Evolutionary conservation across 202 grass and related monocot genomes (phyloP).

Genomic region (Cymbopogon flexuosus): DNA sequence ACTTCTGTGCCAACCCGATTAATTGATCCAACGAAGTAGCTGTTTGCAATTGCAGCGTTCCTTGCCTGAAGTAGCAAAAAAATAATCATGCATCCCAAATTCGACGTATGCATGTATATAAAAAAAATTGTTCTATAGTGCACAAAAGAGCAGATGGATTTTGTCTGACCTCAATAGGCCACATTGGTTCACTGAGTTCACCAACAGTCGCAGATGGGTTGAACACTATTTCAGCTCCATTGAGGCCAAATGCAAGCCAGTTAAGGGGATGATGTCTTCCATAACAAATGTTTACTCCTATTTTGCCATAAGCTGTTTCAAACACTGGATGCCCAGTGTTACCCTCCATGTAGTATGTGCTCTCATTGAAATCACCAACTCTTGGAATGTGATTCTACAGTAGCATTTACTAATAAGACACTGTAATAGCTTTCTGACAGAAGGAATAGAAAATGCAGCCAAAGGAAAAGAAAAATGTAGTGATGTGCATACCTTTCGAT

Average conservation of each 20-base stretch:
- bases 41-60: conserved; percentile 94
- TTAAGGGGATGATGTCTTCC: conserved; percentile 96
- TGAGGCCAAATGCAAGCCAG: conserved; percentile 97
- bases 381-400: conserved; percentile 94
- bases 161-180: conserved; percentile 85
- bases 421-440: conserved; percentile 26
- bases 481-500: conserved; percentile 66
- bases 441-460: neutral
- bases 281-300: conserved; percentile 93
- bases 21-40: conserved; percentile 86
- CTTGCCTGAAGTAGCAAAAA: conserved; percentile 53
- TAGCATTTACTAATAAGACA: conserved; percentile 29
- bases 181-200: conserved; percentile 98
- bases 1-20: conserved; percentile 87
- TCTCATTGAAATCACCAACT: conserved; percentile 97
- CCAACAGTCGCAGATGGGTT: conserved; percentile 93
- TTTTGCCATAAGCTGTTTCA: conserved; percentile 86
- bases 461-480: neutral
- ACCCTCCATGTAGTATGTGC: conserved; percentile 99
- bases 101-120: neutral
- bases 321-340: conserved; percentile 95
- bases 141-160: neutral
- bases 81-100: neutral
- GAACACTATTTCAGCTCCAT: conserved; percentile 95
- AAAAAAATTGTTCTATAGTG: neutral